Evolutionary conservation across 192 early-diverging fungal species (phyloP).

Genomic region (Coemansia brasiliensis): DNA sequence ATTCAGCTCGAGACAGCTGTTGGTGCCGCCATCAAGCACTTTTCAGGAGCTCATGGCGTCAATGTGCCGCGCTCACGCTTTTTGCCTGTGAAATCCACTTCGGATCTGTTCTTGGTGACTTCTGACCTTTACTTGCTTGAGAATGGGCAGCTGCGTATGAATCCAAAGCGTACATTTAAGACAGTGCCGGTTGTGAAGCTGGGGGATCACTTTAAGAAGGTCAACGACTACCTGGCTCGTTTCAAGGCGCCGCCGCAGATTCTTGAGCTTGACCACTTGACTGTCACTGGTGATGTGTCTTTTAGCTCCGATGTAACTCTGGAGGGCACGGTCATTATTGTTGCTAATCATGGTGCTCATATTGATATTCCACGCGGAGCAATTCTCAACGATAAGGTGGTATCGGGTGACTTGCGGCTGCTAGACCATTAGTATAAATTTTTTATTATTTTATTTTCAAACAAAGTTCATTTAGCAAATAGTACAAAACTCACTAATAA

Average conservation of each 20-base stretch:
- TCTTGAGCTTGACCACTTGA: constrained; percentile 95
- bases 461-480: constrained; percentile 15
- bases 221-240: constrained; percentile 80
- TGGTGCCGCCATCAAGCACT: constrained; percentile 98
- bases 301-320: constrained; percentile 92
- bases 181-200: constrained; percentile 93
- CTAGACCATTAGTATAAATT: constrained; percentile 62
- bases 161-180: constrained; percentile 91
- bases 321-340: constrained; percentile 96
- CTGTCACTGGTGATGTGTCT: constrained; percentile 97
- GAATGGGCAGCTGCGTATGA: constrained; percentile 90
- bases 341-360: constrained; percentile 94
- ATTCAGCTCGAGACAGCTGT: constrained; percentile 99
- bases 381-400: constrained; percentile 97
- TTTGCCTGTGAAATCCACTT: constrained; percentile 97
- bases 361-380: constrained; percentile 96
- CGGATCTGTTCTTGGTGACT: constrained; percentile 95
- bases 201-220: constrained; percentile 99
- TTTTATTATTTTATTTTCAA: background rate
- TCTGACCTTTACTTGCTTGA: constrained; percentile 91
- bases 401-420: constrained; percentile 91
- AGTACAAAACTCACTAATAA: constrained; percentile 29
- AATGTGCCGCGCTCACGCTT: constrained; percentile 98
- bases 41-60: constrained; percentile 88
- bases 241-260: constrained; percentile 96